A percentile compares a stretch with the other conserved stretches of the same genome.
phyloP scores from a whole-genome alignment of 768 basidiomycete species.

The Amanita pseudoporphyria region DNA sequence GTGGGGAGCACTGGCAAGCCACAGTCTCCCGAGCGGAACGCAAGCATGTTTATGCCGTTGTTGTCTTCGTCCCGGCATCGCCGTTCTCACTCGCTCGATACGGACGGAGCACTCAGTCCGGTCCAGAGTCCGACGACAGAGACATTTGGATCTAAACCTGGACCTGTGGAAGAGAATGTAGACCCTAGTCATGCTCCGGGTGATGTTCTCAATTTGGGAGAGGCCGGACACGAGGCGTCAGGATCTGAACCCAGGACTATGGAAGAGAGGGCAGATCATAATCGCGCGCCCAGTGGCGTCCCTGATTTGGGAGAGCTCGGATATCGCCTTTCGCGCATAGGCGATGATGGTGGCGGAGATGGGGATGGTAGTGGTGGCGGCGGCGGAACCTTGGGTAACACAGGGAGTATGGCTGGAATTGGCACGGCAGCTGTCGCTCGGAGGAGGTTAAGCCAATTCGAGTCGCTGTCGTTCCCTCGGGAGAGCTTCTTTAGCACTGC shows the following conservation, averaged over 20 bases:
- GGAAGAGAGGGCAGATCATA: background rate
- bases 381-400: background rate
- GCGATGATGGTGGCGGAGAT: background rate
- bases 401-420: background rate
- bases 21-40: background rate
- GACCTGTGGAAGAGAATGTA: too few species aligned
- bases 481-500: constrained; percentile 1
- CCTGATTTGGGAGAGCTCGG: background rate
- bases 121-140: too few species aligned
- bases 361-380: background rate
- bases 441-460: background rate
- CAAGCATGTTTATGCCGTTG: background rate
- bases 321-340: background rate
- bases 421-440: background rate
- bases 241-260: background rate
- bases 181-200: background rate
- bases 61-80: background rate
- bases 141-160: too few species aligned
- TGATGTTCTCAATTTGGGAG: too few species aligned
- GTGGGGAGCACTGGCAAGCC: background rate
- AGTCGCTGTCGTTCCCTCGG: background rate
- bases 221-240: too few species aligned
- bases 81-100: background rate
- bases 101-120: background rate
- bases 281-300: background rate